phyloP scores from a whole-genome alignment of 2,329 filamentous ascomycete species.

The Arthrobotrys iridis region DNA sequence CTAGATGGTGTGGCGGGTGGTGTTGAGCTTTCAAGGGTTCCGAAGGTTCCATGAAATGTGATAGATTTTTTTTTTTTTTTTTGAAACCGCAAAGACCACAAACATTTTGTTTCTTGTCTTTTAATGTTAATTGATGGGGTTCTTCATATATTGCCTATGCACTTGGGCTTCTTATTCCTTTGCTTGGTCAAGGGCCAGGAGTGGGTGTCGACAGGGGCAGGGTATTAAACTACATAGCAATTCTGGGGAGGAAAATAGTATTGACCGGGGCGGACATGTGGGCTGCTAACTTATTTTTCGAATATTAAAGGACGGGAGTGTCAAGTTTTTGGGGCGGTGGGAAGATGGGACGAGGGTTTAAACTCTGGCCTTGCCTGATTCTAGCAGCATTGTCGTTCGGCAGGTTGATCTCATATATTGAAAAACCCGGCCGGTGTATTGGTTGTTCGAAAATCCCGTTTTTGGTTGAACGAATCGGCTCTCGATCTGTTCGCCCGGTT shows the following conservation, averaged over 20 bases:
- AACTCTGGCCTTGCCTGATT: constrained; percentile 17
- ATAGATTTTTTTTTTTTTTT: constrained; percentile 26
- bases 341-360: constrained; percentile 31
- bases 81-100: neutral
- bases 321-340: no score
- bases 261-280: neutral
- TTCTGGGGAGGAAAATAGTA: constrained; percentile 14
- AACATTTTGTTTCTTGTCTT: neutral
- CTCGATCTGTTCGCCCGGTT: constrained; percentile 17
- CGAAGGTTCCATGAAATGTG: constrained; percentile 34
- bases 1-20: constrained; percentile 41
- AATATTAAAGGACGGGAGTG: neutral
- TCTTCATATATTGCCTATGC: neutral
- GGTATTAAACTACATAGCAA: neutral
- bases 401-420: neutral
- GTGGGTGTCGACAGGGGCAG: constrained; percentile 23
- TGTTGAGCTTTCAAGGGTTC: constrained; percentile 48
- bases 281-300: neutral
- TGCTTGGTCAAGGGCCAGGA: constrained; percentile 1
- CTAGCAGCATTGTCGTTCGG: constrained; percentile 39
- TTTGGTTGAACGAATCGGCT: constrained; percentile 7
- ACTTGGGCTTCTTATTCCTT: no score
- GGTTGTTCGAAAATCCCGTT: neutral
- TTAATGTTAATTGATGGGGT: no score
- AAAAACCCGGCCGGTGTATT: neutral